phyloP scores from a whole-genome alignment of 805 yeast species.

The Myxozyma melibiosi region DNA sequence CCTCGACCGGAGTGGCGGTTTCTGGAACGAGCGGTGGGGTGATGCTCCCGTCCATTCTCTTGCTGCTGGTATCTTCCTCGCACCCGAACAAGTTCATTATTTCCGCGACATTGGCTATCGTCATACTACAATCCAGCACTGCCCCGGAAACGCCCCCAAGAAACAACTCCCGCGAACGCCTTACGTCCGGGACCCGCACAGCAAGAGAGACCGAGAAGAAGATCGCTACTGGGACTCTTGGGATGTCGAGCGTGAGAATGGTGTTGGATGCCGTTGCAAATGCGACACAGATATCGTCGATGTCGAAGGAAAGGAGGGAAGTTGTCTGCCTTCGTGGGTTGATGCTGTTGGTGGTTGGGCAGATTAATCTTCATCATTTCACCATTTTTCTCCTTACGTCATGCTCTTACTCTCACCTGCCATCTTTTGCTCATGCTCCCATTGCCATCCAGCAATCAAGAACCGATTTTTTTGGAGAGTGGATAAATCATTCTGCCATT shows the following conservation, averaged over 20 bases:
- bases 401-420: too few relatives aligned
- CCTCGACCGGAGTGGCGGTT: conserved; percentile 76
- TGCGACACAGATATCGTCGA: conserved; percentile 58
- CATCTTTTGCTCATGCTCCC: too few relatives aligned
- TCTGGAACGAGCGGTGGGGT: conserved; percentile 93
- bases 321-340: conserved; percentile 42
- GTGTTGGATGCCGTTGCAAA: conserved; percentile 84
- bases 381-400: background rate
- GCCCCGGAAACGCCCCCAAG: conserved; percentile 67
- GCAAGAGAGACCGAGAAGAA: conserved; percentile 41
- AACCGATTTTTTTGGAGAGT: too few relatives aligned
- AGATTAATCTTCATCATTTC: background rate
- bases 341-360: conserved; percentile 41
- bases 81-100: conserved; percentile 75
- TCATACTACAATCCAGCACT: conserved; percentile 79
- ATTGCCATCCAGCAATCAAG: too few relatives aligned
- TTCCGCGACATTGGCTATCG: conserved; percentile 90
- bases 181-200: conserved; percentile 41
- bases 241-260: conserved; percentile 46
- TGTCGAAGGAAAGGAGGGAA: conserved; percentile 42
- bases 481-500: conserved; percentile 4
- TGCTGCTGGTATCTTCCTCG: conserved; percentile 75
- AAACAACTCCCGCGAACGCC: conserved; percentile 50
- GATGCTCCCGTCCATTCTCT: conserved; percentile 94
- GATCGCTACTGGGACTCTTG: conserved; percentile 47